Evolutionary conservation across 1,139 yeast genomes (phyloP).

Genomic region (Saccharomyces hybrid): DNA sequence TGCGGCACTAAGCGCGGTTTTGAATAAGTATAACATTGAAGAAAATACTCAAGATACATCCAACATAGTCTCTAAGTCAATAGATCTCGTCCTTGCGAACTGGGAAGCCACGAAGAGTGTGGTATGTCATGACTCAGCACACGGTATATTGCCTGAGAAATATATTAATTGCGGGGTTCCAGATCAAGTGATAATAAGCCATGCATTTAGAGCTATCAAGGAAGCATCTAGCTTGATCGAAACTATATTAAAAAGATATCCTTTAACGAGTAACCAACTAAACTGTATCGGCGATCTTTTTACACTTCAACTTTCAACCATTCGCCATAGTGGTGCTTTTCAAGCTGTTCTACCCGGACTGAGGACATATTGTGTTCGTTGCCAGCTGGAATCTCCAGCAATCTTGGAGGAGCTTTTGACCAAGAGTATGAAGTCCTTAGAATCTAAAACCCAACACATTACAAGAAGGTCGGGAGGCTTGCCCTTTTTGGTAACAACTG

Average conservation of each 20-base stretch:
- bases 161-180: constrained; percentile 38
- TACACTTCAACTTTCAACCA: constrained; percentile 58
- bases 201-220: constrained; percentile 80
- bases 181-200: constrained; percentile 53
- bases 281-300: constrained; percentile 46
- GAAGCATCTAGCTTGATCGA: constrained; percentile 58
- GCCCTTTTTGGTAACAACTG: constrained; percentile 70
- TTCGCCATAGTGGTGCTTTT: constrained; percentile 87
- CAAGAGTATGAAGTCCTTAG: constrained; percentile 45
- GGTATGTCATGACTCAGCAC: constrained; percentile 63
- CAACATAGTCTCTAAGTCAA: constrained; percentile 14
- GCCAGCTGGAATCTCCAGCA: constrained; percentile 34
- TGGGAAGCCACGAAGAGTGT: constrained; percentile 53
- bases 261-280: constrained; percentile 27
- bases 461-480: constrained; percentile 90
- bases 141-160: constrained; percentile 47
- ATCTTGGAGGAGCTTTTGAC: constrained; percentile 51
- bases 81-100: constrained; percentile 30
- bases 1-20: constrained; percentile 47
- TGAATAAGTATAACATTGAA: constrained; percentile 31
- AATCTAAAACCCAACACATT: constrained; percentile 55
- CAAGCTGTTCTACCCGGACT: constrained; percentile 81
- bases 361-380: constrained; percentile 50
- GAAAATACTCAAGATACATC: constrained; percentile 6
- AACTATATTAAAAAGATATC: constrained; percentile 31